A percentile compares a stretch with the other conserved stretches of the same genome.
phyloP scores from a whole-genome alignment of 441 rosid species.

The Jatropha podagrica region DNA sequence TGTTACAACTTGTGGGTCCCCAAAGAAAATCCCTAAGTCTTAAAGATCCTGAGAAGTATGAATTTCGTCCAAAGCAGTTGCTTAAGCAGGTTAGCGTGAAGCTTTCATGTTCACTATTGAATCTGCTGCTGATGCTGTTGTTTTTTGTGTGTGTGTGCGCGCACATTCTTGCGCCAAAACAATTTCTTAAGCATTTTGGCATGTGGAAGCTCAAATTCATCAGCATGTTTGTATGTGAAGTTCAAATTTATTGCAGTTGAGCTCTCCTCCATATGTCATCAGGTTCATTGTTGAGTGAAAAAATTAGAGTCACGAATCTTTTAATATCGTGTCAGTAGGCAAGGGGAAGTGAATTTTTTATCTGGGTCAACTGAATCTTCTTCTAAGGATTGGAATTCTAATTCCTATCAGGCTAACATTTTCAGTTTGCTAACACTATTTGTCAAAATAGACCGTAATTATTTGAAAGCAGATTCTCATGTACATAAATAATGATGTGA shows the following conservation, averaged over 20 bases:
- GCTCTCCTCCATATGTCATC: not conserved
- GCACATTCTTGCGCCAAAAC: not conserved
- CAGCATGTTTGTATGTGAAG: not conserved
- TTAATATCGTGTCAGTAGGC: not conserved
- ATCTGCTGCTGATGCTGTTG: not conserved
- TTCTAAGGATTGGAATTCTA: not conserved
- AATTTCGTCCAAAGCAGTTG: conserved; percentile 91
- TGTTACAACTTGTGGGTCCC: conserved; percentile 97
- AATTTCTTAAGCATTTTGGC: conserved; percentile 1
- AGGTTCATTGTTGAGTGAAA: not conserved
- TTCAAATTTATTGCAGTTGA: not conserved
- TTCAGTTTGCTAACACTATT: not conserved
- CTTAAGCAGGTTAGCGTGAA: conserved; percentile 77
- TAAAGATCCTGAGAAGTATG: conserved; percentile 96
- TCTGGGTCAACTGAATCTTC: not conserved
- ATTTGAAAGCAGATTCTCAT: not conserved
- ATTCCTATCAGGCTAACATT: not conserved
- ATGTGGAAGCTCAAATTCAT: not conserved
- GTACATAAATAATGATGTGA: not conserved
- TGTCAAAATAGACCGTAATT: not conserved
- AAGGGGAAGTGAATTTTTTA: not conserved
- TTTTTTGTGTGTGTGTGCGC: not conserved
- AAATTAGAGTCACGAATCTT: too few species aligned
- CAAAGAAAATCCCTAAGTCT: conserved; percentile 88
- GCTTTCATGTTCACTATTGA: not conserved